A percentile compares a stretch with the other conserved stretches of the same genome.
These are phyloP conservation scores for Excoecaria cochinchinensis DNA, from an alignment of 345 rosid genomes.

Conservation along the genomic window DNA sequence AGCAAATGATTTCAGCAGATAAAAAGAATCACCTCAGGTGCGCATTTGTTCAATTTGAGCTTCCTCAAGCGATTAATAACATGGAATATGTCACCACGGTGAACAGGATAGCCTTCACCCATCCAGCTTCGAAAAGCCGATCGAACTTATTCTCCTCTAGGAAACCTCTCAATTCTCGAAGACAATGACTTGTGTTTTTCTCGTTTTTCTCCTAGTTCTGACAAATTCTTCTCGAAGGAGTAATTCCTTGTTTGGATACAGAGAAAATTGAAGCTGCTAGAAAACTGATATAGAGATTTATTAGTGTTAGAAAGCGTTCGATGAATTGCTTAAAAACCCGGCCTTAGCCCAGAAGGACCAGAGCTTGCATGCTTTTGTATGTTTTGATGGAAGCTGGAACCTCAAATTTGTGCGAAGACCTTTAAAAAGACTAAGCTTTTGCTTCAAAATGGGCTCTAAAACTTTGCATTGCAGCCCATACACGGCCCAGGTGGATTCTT, in stretches of 20 bases:
- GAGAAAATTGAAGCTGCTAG: constrained; percentile 28
- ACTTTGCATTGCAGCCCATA: no score
- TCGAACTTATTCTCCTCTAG: constrained; percentile 57
- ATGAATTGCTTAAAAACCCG: constrained; percentile 49
- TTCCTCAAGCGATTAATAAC: constrained; percentile 76
- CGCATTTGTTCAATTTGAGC: constrained; percentile 64
- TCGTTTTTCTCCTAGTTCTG: constrained; percentile 16
- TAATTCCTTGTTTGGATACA: constrained; percentile 26
- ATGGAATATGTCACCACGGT: constrained; percentile 73
- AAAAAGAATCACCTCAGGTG: constrained; percentile 53
- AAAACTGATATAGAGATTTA: constrained; percentile 10
- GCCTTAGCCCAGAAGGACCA: constrained; percentile 29
- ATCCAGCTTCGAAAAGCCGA: constrained; percentile 83
- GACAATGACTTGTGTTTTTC: constrained; percentile 57
- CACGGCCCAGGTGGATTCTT: no score
- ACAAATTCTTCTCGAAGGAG: constrained; percentile 8
- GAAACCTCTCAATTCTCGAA: constrained; percentile 70
- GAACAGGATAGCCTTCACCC: constrained; percentile 77
- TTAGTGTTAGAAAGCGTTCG: constrained; percentile 38
- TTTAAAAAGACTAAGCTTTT: no score
- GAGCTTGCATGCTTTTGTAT: constrained; percentile 28
- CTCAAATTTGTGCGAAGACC: not conserved
- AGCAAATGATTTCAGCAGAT: not conserved
- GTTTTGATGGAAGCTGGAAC: not conserved
- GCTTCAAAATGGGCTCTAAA: no score